These are phyloP conservation scores for Fraxinus cuspidata DNA, from an alignment of 257 asterid species.

Conservation along the genomic window DNA sequence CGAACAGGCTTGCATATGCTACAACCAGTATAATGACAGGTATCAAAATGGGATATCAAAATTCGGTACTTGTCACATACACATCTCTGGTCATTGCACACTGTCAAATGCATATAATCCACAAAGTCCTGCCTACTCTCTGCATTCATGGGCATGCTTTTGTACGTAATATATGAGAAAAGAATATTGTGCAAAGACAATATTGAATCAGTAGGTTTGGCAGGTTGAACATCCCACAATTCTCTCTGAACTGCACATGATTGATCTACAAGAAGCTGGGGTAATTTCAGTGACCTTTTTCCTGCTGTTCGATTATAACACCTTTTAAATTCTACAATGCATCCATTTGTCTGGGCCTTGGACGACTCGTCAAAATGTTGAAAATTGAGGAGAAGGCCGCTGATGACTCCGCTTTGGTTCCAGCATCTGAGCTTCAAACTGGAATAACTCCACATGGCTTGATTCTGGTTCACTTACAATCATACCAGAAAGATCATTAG, in stretches of 20 bases:
- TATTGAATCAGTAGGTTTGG: slow-evolving; percentile 24
- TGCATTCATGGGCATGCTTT: slow-evolving; percentile 22
- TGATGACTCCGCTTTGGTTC: slow-evolving; percentile 20
- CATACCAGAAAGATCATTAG: slow-evolving; percentile 31
- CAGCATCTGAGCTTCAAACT: slow-evolving; percentile 22
- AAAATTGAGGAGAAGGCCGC: slow-evolving; percentile 25
- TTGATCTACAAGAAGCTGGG: slow-evolving; percentile 19
- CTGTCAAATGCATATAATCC: slow-evolving; percentile 35
- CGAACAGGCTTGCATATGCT: slow-evolving; percentile 41
- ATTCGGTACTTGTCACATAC: slow-evolving; percentile 27
- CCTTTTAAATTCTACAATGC: slow-evolving; percentile 20
- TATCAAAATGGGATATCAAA: slow-evolving; percentile 45
- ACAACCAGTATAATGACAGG: slow-evolving; percentile 36
- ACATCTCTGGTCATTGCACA: slow-evolving; percentile 38
- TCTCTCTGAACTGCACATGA: slow-evolving; percentile 23
- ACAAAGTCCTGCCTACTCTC: slow-evolving; percentile 35
- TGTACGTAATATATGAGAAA: slow-evolving; percentile 31
- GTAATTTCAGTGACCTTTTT: slow-evolving; percentile 24
- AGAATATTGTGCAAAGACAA: slow-evolving; percentile 31
- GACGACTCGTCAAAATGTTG: slow-evolving; percentile 29
- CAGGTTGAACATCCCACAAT: slow-evolving; percentile 28
- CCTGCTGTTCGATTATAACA: slow-evolving; percentile 16
- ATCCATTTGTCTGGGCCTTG: slow-evolving; percentile 21
- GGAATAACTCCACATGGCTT: slow-evolving; percentile 21
- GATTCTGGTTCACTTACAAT: slow-evolving; percentile 19